Evolutionary conservation across 192 early-diverging fungal species (phyloP).

Genomic region (Dispira simplex): DNA sequence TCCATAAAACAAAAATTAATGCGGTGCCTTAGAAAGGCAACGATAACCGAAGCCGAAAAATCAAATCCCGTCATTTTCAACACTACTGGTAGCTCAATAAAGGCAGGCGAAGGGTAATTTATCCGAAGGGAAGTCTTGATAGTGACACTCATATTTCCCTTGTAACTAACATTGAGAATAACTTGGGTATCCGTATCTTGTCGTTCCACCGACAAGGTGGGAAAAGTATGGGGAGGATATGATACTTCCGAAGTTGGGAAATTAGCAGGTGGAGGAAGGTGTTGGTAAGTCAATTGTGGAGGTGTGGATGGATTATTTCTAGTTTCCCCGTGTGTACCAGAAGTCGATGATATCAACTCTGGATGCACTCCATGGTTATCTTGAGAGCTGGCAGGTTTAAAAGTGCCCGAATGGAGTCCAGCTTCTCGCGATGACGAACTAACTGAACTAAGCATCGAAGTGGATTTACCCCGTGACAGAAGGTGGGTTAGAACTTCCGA

Average conservation of each 20-base stretch:
- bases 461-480: too few species aligned
- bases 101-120: slow-evolving; percentile 59
- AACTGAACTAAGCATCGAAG: too few species aligned
- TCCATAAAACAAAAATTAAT: slow-evolving; percentile 60
- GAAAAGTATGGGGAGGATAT: neutral
- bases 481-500: too few species aligned
- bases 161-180: slow-evolving; percentile 40
- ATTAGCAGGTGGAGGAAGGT: neutral
- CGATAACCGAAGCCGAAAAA: slow-evolving; percentile 50
- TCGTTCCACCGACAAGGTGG: neutral
- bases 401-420: too few species aligned
- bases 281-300: neutral
- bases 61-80: slow-evolving; percentile 49
- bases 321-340: neutral
- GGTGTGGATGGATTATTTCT: neutral
- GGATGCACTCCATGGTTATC: neutral
- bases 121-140: slow-evolving; percentile 50
- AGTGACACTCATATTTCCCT: slow-evolving; percentile 56
- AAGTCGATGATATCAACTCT: neutral
- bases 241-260: neutral
- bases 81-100: slow-evolving; percentile 56
- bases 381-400: neutral
- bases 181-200: slow-evolving; percentile 43
- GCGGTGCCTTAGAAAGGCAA: slow-evolving; percentile 45
- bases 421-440: too few species aligned